phyloP scores from a whole-genome alignment of 495 filamentous ascomycete genomes.

The Penicillium chermesinum region DNA sequence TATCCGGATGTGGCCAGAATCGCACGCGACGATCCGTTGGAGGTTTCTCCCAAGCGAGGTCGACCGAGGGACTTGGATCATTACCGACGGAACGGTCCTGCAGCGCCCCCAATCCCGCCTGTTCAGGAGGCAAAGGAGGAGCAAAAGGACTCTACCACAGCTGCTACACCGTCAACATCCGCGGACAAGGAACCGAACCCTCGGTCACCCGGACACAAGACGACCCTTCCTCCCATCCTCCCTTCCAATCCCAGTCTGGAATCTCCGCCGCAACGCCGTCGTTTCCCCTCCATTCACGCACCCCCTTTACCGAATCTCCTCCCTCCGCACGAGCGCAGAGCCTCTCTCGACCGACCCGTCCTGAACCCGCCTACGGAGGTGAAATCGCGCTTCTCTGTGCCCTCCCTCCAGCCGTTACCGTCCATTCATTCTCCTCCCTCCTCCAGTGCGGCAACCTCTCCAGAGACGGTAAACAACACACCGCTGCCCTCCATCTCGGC shows the following conservation, averaged over 20 bases:
- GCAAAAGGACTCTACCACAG: not conserved
- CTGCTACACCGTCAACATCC: not conserved
- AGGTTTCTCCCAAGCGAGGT: conserved; percentile 10
- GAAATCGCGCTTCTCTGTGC: conserved; percentile 5
- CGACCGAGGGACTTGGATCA: not conserved
- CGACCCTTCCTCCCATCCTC: conserved; percentile 2
- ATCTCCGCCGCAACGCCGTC: conserved; percentile 7
- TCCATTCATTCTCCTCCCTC: conserved; percentile 26
- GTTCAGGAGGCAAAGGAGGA: not conserved
- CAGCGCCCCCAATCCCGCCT: not conserved
- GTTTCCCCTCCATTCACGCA: conserved; percentile 11
- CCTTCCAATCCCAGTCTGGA: conserved; percentile 1
- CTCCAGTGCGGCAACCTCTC: conserved; percentile 30
- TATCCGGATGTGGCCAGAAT: conserved; percentile 40
- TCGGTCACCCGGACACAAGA: not conserved
- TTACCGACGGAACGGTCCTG: not conserved
- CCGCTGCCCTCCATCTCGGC: conserved; percentile 43
- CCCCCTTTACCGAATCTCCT: not conserved
- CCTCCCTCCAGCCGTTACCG: conserved; percentile 12
- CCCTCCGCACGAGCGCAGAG: conserved; percentile 1
- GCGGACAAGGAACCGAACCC: not conserved
- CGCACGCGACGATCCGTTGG: conserved; percentile 18
- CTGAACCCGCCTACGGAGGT: conserved; percentile 2
- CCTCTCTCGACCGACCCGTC: not conserved
- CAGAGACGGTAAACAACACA: conserved; percentile 28